Evolutionary conservation across 2,329 filamentous ascomycete genomes (phyloP).

Genomic region (Truncatella angustata): DNA sequence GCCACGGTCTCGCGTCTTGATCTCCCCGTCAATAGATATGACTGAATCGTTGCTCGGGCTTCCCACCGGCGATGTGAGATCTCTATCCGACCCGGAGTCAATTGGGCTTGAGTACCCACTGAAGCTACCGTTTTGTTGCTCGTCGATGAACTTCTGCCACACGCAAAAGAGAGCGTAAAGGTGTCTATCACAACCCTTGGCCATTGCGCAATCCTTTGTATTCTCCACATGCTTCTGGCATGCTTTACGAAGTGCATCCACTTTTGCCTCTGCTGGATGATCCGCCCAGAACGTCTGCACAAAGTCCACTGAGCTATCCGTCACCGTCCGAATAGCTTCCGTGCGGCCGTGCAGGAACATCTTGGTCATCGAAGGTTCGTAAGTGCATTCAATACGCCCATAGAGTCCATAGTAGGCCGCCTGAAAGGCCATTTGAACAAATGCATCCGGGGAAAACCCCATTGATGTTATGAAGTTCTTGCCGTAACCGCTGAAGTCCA

Average conservation of each 20-base stretch:
- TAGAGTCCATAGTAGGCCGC: slow-evolving; percentile 97
- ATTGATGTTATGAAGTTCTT: slow-evolving; percentile 98
- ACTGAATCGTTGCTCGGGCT: slow-evolving; percentile 54
- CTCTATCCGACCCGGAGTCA: slow-evolving; percentile 48
- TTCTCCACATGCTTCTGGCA: slow-evolving; percentile 77
- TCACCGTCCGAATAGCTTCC: slow-evolving; percentile 86
- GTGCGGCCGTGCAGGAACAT: slow-evolving; percentile 89
- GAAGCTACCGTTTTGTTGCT: slow-evolving; percentile 55
- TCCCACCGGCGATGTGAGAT: slow-evolving; percentile 42
- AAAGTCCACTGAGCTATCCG: slow-evolving; percentile 80
- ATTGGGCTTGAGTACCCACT: slow-evolving; percentile 63
- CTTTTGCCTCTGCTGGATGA: slow-evolving; percentile 76
- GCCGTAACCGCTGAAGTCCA: slow-evolving; percentile 86
- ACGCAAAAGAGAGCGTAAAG: slow-evolving; percentile 92
- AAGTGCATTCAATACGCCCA: slow-evolving; percentile 88
- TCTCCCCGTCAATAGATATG: slow-evolving; percentile 39
- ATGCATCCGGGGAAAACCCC: slow-evolving; percentile 95
- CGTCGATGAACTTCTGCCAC: slow-evolving; percentile 87
- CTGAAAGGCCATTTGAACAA: slow-evolving; percentile 98
- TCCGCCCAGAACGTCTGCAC: slow-evolving; percentile 95
- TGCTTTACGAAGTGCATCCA: slow-evolving; percentile 80
- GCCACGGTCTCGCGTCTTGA: slow-evolving; percentile 43
- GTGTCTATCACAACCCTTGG: slow-evolving; percentile 87
- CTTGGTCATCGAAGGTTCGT: slow-evolving; percentile 99
- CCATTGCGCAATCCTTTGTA: slow-evolving; percentile 85